phyloP scores from a whole-genome alignment of 352 stramenopile species.

The Thalassiosira exigua region DNA sequence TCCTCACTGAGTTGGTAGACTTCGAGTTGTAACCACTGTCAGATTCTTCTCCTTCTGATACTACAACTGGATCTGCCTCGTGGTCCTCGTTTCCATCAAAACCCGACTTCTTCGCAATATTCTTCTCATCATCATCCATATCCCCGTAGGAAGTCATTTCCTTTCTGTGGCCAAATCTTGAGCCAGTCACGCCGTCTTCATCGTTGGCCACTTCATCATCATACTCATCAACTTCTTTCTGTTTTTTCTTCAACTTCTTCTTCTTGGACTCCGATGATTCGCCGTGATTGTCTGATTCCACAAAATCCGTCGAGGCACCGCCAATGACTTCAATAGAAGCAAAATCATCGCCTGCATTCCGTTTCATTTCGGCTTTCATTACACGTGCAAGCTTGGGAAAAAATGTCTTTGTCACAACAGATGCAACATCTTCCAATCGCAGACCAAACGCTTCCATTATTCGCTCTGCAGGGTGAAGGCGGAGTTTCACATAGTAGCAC shows the following conservation, averaged over 20 bases:
- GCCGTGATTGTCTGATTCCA: slow-evolving; percentile 53
- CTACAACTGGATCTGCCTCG: slow-evolving; percentile 82
- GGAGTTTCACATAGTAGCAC: slow-evolving; percentile 96
- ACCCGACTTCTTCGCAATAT: slow-evolving; percentile 58
- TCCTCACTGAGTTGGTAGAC: slow-evolving; percentile 54
- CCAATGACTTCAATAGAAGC: slow-evolving; percentile 65
- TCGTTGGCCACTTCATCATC: slow-evolving; percentile 78
- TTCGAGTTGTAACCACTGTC: slow-evolving; percentile 64
- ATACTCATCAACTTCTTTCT: slow-evolving; percentile 80
- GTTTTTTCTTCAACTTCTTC: slow-evolving; percentile 58
- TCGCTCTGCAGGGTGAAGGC: slow-evolving; percentile 92
- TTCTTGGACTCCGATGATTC: slow-evolving; percentile 47
- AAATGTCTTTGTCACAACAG: slow-evolving; percentile 89
- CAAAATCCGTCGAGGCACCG: slow-evolving; percentile 48
- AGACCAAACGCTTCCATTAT: slow-evolving; percentile 96
- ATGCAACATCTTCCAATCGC: slow-evolving; percentile 91
- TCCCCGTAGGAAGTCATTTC: slow-evolving; percentile 88
- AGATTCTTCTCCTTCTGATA: slow-evolving; percentile 84
- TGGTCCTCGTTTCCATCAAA: slow-evolving; percentile 62
- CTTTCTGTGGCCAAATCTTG: slow-evolving; percentile 78
- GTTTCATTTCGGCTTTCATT: slow-evolving; percentile 93
- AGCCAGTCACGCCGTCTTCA: slow-evolving; percentile 80
- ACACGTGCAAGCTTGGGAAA: slow-evolving; percentile 92
- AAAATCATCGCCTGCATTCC: slow-evolving; percentile 66
- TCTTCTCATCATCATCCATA: slow-evolving; percentile 93